phyloP scores from a whole-genome alignment of 2,329 filamentous ascomycete genomes.

The Zymoseptoria tritici region DNA sequence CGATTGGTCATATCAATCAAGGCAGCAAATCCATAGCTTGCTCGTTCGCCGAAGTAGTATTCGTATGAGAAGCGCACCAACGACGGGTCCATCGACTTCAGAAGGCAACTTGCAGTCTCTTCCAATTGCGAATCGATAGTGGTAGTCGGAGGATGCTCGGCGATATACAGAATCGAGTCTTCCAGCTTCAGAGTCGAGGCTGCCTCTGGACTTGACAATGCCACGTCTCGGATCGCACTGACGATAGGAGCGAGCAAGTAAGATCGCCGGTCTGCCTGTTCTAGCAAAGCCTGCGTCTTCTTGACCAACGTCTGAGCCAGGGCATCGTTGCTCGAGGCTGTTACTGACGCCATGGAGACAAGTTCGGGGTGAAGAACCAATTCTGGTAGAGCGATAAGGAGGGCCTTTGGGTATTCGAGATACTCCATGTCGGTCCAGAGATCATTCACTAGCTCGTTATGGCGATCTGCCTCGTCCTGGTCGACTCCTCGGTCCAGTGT shows the following conservation, averaged over 20 bases:
- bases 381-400: slow-evolving; percentile 32
- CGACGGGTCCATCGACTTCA: slow-evolving; percentile 27
- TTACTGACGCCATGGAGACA: slow-evolving; percentile 17
- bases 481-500: background rate
- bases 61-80: slow-evolving; percentile 28
- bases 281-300: slow-evolving; percentile 12
- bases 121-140: slow-evolving; percentile 42
- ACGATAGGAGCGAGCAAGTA: slow-evolving; percentile 28
- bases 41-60: slow-evolving; percentile 39
- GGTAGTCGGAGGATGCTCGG: slow-evolving; percentile 35
- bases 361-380: slow-evolving; percentile 32
- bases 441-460: slow-evolving; percentile 21
- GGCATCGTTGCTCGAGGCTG: slow-evolving; percentile 7
- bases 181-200: slow-evolving; percentile 31
- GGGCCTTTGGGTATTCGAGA: slow-evolving; percentile 39
- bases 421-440: slow-evolving; percentile 44
- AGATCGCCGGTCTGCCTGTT: slow-evolving; percentile 22
- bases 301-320: slow-evolving; percentile 6
- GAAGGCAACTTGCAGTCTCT: slow-evolving; percentile 30
- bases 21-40: slow-evolving; percentile 38
- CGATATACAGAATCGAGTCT: slow-evolving; percentile 34
- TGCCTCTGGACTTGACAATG: slow-evolving; percentile 23
- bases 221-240: slow-evolving; percentile 16
- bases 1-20: slow-evolving; percentile 40
- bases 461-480: background rate